Percentiles rank a stretch among this genome's conserved stretches.
phyloP scores from a whole-genome alignment of 2,329 filamentous ascomycete genomes.

The Mariannaea elegans region DNA sequence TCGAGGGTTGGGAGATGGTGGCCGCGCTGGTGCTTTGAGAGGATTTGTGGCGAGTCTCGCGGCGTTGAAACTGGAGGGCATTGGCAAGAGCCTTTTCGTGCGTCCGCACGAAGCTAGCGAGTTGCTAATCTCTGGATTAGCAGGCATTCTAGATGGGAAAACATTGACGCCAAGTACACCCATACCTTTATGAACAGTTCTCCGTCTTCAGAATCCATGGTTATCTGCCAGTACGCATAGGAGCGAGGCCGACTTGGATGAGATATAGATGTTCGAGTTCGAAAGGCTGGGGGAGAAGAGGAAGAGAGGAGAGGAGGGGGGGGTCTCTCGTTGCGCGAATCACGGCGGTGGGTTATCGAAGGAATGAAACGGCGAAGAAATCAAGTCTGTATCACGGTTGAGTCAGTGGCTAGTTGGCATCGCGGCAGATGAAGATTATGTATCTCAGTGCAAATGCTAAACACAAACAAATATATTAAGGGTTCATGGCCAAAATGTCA shows the following conservation, averaged over 20 bases:
- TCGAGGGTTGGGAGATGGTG: conserved; percentile 62
- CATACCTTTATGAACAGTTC: conserved; percentile 87
- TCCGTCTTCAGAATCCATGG: conserved; percentile 90
- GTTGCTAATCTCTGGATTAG: conserved; percentile 70
- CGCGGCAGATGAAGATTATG: conserved; percentile 22
- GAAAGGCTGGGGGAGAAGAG: conserved; percentile 9
- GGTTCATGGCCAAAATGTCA: conserved; percentile 16
- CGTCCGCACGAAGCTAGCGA: conserved; percentile 94
- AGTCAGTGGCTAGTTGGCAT: conserved; percentile 30
- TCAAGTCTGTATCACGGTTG: conserved; percentile 30
- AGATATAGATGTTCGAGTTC: conserved; percentile 2
- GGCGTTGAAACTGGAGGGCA: conserved; percentile 82
- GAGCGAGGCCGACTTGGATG: conserved; percentile 16
- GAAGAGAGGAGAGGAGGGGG: not conserved
- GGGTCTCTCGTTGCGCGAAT: conserved; percentile 23
- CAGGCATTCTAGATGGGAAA: conserved; percentile 25
- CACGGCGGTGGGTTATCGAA: conserved; percentile 27
- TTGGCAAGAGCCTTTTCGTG: conserved; percentile 98
- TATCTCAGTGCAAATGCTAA: conserved; percentile 10
- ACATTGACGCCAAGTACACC: not conserved
- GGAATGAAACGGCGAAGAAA: conserved; percentile 18
- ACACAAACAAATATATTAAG: conserved; percentile 7
- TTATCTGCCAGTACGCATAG: conserved; percentile 52
- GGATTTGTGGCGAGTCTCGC: conserved; percentile 76
- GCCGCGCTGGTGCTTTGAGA: conserved; percentile 72